Base-by-base conservation (phyloP, 1,139 yeast genomes). In the Blastobotrys malaysiensis region DNA sequence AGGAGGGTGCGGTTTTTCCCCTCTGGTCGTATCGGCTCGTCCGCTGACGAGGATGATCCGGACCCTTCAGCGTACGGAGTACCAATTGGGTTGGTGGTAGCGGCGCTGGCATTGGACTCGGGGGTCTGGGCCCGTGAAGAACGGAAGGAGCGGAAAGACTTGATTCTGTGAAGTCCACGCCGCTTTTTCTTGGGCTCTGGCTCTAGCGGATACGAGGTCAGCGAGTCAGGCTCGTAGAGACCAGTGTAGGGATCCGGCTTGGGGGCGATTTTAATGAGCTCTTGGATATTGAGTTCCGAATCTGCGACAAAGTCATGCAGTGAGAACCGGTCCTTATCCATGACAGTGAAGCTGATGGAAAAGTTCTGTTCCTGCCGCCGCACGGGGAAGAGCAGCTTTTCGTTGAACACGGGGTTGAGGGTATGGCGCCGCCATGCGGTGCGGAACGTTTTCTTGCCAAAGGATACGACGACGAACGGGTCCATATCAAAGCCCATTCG, bases 401-500 rank as follows among this genome's bases (percentile, higher is more conserved):
- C 96, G 65, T 88, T 84, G 68, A 83, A 93, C 0, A 84, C 78
- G 0, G 99, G 99, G 56, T 85, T 86, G 52, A 89, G 70, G 0
- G 88, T 86, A 66, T 91, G 98, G 26, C 89, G 80, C 62, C 84
- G 81, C 83, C 90, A 86, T 21, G 93, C 85, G 0, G 97, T 90
- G 61, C 96, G 80, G 68, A 83, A 91, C 0, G 95, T 89, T 59
- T 86, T 86, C 65, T 88, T 86, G 11, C 97, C 97, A 69, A 91
- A 89, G 0, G 97, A 84, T 0, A 88, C 84, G 16, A 91, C 93
- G 5, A 91, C 95, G 71, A 91, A 93, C 0, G 99, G 98, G 65
- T 93, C 99, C 95, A 93, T 88, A 68, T 90, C 97, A 65, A 86
- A 93, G 0, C 93, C 84, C 19, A 90, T 81, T 19, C 91, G 76